Evolutionary conservation across 345 rosid genomes (phyloP).

Genomic region (Heritiera littoralis): DNA sequence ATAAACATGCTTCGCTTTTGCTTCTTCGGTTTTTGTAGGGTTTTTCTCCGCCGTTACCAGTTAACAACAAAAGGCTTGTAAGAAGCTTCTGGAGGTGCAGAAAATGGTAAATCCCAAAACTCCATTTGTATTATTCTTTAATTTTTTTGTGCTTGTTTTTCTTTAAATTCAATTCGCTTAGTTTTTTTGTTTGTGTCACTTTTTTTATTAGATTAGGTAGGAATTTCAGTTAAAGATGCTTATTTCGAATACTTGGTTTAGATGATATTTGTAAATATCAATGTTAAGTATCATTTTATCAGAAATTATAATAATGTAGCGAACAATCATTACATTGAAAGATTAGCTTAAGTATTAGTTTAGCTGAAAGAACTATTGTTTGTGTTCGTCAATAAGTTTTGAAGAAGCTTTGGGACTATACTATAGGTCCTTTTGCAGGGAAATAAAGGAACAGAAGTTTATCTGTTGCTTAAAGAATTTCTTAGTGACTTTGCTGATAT

Average conservation of each 20-base stretch:
- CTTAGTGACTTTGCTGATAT: neutral
- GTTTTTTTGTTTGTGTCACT: too few species aligned
- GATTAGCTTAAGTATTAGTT: neutral
- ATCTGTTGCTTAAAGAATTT: neutral
- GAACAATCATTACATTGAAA: neutral
- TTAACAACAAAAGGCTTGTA: too few species aligned
- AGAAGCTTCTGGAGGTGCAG: neutral
- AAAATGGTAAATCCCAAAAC: constrained; percentile 6
- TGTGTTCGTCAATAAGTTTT: neutral
- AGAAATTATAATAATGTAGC: neutral
- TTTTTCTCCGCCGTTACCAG: neutral
- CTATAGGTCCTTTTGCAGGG: neutral
- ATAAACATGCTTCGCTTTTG: neutral
- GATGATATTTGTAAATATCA: neutral
- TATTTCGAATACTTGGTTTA: neutral
- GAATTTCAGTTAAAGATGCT: too few species aligned
- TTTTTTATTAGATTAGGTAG: neutral
- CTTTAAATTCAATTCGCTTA: neutral
- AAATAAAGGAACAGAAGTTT: too few species aligned
- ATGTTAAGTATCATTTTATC: neutral
- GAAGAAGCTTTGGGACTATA: neutral
- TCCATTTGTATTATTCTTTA: neutral
- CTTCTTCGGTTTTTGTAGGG: neutral
- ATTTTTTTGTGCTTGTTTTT: neutral
- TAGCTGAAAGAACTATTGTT: neutral